Evolutionary conservation across 2,329 filamentous ascomycete genomes (phyloP).

Genomic region (Colletotrichum costaricense): DNA sequence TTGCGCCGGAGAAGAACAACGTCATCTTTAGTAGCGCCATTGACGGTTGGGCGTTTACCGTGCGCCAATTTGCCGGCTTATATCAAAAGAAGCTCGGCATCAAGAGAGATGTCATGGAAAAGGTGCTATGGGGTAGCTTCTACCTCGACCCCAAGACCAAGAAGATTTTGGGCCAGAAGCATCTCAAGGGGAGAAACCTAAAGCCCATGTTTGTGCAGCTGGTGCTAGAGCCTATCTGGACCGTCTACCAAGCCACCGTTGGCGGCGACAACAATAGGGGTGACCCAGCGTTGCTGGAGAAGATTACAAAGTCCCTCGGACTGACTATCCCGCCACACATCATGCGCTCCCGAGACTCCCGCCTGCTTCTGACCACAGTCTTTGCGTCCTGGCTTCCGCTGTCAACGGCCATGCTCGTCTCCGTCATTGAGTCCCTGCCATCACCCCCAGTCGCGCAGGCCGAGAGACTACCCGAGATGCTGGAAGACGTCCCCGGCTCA

Average conservation of each 20-base stretch:
- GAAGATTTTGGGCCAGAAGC: conserved; percentile 88
- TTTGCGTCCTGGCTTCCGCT: conserved; percentile 93
- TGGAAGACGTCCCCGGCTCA: conserved; percentile 83
- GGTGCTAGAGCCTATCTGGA: conserved; percentile 96
- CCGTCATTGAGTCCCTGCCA: conserved; percentile 91
- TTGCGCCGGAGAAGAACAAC: conserved; percentile 97
- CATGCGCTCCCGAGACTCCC: conserved; percentile 83
- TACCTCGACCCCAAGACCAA: conserved; percentile 98
- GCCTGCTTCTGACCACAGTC: conserved; percentile 84
- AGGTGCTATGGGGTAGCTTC: conserved; percentile 96
- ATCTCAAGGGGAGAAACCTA: conserved; percentile 88
- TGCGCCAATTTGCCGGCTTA: conserved; percentile 89
- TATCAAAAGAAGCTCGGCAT: conserved; percentile 98
- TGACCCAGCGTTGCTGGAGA: conserved; percentile 85
- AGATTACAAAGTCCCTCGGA: conserved; percentile 92
- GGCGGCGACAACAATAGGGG: conserved; percentile 86
- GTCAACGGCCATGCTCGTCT: conserved; percentile 92
- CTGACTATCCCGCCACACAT: conserved; percentile 88
- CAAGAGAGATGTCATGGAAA: conserved; percentile 88
- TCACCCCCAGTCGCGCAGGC: conserved; percentile 85
- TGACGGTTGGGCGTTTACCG: conserved; percentile 99
- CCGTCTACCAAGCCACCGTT: conserved; percentile 90
- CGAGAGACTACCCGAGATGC: conserved; percentile 80
- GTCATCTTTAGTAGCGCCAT: conserved; percentile 98
- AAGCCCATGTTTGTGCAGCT: conserved; percentile 99